A percentile compares a stretch with the other conserved stretches of the same genome.
These are phyloP conservation scores for Eleusine coracana DNA, from an alignment of 176 grass and related monocot species.

Conservation along the genomic window DNA sequence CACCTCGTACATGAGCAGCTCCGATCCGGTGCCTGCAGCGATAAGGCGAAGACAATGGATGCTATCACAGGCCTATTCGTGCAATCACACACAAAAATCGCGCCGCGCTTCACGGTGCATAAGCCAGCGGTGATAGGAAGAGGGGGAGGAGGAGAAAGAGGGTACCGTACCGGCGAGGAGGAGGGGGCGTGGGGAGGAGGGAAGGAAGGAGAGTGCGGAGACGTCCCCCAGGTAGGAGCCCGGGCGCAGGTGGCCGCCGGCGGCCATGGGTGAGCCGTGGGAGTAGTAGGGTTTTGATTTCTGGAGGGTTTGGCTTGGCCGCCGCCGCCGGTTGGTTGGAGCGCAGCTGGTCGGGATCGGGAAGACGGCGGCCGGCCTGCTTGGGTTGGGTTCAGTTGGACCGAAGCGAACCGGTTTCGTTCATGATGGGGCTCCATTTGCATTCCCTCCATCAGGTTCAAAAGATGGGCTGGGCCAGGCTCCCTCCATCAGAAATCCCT, in stretches of 20 bases:
- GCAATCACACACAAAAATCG: not conserved
- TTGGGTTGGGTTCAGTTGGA: not conserved
- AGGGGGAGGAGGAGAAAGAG: not conserved
- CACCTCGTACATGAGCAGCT: constrained; percentile 65
- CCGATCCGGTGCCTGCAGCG: constrained; percentile 63
- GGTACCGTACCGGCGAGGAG: constrained; percentile 45
- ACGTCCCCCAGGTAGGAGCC: constrained; percentile 54
- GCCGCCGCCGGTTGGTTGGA: not conserved
- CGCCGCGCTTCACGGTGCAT: not conserved
- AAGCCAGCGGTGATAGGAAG: not conserved
- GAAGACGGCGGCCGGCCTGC: not conserved
- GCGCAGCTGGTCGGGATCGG: not conserved
- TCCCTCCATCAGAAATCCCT: too few relatives aligned
- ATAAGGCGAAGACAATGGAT: not conserved
- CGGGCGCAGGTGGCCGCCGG: constrained; percentile 37
- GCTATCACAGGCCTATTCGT: not conserved
- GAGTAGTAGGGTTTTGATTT: constrained; percentile 25
- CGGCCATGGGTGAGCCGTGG: constrained; percentile 32
- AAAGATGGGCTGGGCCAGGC: too few relatives aligned
- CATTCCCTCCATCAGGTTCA: too few relatives aligned
- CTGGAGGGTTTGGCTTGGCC: not conserved
- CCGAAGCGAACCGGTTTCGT: not conserved
- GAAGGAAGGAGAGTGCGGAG: constrained; percentile 60
- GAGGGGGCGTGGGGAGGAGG: constrained; percentile 17
- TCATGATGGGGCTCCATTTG: not conserved